Percentiles rank a stretch among this genome's conserved stretches.
Evolutionary conservation across 352 stramenopile species (phyloP).

Genomic region (Phytophthora pini): DNA sequence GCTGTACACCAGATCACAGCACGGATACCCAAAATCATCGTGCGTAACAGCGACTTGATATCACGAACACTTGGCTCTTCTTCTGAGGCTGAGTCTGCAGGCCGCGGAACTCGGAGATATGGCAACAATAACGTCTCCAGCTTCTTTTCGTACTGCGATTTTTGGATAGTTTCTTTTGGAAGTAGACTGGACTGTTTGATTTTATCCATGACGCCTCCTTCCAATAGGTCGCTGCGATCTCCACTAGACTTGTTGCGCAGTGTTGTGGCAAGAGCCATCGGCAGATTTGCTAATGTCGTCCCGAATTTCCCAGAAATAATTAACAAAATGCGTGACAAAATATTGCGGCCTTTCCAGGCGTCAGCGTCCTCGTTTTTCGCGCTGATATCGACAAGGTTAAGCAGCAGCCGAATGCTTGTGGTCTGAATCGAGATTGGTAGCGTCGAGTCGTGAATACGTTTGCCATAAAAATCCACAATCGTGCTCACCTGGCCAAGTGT

Average conservation of each 20-base stretch:
- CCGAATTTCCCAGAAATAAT: constrained; percentile 96
- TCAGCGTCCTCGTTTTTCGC: constrained; percentile 95
- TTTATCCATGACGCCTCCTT: constrained; percentile 90
- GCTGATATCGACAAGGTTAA: constrained; percentile 98
- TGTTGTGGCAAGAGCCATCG: constrained; percentile 65
- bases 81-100: constrained; percentile 63
- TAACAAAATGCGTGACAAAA: constrained; percentile 91
- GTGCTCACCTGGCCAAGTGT: constrained; percentile 95
- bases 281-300: constrained; percentile 83
- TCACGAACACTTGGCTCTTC: constrained; percentile 89
- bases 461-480: constrained; percentile 95
- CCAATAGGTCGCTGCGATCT: constrained; percentile 72
- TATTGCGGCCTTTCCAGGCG: constrained; percentile 87
- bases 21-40: constrained; percentile 98
- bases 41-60: constrained; percentile 94
- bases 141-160: constrained; percentile 78
- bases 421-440: constrained; percentile 97
- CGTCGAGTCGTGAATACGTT: constrained; percentile 93
- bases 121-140: constrained; percentile 68
- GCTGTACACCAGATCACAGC: constrained; percentile 98
- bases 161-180: constrained; percentile 56
- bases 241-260: constrained; percentile 45
- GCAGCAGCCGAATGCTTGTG: constrained; percentile 94
- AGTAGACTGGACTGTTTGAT: constrained; percentile 84
- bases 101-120: constrained; percentile 54